Evolutionary conservation across 495 filamentous ascomycete genomes (phyloP).

Genomic region (Lepidopterella palustris): DNA sequence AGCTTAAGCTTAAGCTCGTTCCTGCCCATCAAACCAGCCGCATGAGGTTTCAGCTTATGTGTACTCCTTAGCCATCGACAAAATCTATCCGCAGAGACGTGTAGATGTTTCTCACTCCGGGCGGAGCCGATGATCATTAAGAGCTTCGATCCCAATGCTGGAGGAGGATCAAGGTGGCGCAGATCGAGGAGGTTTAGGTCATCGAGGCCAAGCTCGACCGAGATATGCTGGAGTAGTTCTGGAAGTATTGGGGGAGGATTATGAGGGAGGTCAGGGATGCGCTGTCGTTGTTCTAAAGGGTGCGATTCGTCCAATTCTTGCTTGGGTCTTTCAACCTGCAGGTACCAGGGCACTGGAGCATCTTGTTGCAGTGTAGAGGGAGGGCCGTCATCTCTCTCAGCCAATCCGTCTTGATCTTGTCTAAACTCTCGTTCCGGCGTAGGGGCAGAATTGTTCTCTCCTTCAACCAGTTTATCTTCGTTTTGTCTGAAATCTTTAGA

Average conservation of each 20-base stretch:
- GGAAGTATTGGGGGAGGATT: slow-evolving; percentile 66
- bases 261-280: slow-evolving; percentile 69
- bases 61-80: slow-evolving; percentile 76
- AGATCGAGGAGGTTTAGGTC: slow-evolving; percentile 72
- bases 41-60: slow-evolving; percentile 63
- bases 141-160: slow-evolving; percentile 77
- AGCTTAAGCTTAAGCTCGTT: slow-evolving; percentile 88
- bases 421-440: too few relatives aligned
- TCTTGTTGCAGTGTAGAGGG: neutral
- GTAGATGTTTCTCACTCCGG: slow-evolving; percentile 85
- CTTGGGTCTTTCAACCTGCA: slow-evolving; percentile 52
- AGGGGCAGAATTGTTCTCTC: neutral
- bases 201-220: slow-evolving; percentile 76
- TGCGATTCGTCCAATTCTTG: slow-evolving; percentile 36
- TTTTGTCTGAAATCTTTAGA: neutral
- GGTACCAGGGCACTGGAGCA: slow-evolving; percentile 69
- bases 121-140: slow-evolving; percentile 94
- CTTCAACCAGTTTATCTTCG: neutral
- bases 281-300: slow-evolving; percentile 53
- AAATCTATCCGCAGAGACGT: slow-evolving; percentile 82
- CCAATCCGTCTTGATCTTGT: neutral
- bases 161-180: slow-evolving; percentile 72
- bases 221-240: slow-evolving; percentile 67
- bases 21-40: slow-evolving; percentile 82
- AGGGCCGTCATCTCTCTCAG: neutral